Evolutionary conservation across 1,284 basidiomycete genomes (phyloP).

Genomic region (Ceratobasidium sp.): DNA sequence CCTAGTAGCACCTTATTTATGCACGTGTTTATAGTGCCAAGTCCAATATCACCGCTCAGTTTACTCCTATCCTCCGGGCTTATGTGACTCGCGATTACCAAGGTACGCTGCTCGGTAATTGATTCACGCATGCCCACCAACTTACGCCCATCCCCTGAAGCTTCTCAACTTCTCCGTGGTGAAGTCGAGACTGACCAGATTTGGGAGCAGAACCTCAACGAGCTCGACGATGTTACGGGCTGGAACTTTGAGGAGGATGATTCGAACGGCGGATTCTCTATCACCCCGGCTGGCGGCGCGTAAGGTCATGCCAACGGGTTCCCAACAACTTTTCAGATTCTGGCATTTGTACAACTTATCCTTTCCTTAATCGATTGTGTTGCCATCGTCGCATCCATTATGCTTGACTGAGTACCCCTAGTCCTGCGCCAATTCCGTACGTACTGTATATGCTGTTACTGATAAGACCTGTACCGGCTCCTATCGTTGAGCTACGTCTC

Average conservation of each 20-base stretch:
- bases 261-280: constrained; percentile 1
- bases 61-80: constrained; percentile 23
- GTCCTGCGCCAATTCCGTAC: no score
- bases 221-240: constrained; percentile 27
- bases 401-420: no score
- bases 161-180: constrained; percentile 22
- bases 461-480: no score
- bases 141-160: background rate
- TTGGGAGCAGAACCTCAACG: constrained; percentile 22
- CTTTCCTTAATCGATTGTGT: no score
- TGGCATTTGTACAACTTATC: background rate
- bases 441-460: no score
- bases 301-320: background rate
- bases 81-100: constrained; percentile 34
- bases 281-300: background rate
- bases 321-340: background rate
- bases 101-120: background rate
- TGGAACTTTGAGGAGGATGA: constrained; percentile 33
- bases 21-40: background rate
- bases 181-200: constrained; percentile 16
- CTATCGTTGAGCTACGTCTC: no score
- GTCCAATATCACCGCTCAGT: constrained; percentile 29
- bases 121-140: background rate
- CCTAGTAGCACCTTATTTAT: background rate
- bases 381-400: no score